Percentiles rank a stretch among this genome's conserved stretches.
phyloP scores from a whole-genome alignment of 805 yeast genomes.

The Suhomyces pyralidae region DNA sequence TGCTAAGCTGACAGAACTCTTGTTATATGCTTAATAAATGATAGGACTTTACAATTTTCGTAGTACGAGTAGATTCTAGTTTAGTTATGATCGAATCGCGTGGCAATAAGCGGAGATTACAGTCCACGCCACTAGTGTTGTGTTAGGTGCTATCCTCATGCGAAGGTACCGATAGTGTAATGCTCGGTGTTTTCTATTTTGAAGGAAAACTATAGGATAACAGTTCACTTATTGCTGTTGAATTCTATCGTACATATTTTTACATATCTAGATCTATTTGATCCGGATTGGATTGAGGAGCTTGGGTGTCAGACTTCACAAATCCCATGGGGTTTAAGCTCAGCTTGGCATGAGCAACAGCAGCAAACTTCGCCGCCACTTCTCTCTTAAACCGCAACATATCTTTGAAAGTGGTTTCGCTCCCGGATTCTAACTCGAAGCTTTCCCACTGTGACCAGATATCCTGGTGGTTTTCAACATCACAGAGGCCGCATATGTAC shows the following conservation, averaged over 20 bases:
- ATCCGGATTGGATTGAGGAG: conserved; percentile 37
- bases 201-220: too few relatives aligned
- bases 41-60: background rate
- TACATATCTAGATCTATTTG: conserved; percentile 56
- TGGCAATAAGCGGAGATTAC: background rate
- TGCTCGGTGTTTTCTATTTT: too few relatives aligned
- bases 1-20: background rate
- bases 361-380: conserved; percentile 20
- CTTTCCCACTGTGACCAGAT: conserved; percentile 69
- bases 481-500: conserved; percentile 27
- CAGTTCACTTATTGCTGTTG: too few relatives aligned
- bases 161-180: background rate
- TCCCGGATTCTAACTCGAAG: conserved; percentile 72
- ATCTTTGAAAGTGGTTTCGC: conserved; percentile 66
- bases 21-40: background rate
- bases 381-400: conserved; percentile 63
- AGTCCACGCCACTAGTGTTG: background rate
- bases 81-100: too few relatives aligned
- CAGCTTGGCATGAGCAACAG: conserved; percentile 11
- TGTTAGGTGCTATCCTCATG: background rate
- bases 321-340: conserved; percentile 45
- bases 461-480: conserved; percentile 13
- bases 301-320: conserved; percentile 29
- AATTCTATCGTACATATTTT: background rate
- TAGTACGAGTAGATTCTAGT: too few relatives aligned